Evolutionary conservation across 2,329 filamentous ascomycete genomes (phyloP).

Genomic region (Pseudogymnoascus destructans): DNA sequence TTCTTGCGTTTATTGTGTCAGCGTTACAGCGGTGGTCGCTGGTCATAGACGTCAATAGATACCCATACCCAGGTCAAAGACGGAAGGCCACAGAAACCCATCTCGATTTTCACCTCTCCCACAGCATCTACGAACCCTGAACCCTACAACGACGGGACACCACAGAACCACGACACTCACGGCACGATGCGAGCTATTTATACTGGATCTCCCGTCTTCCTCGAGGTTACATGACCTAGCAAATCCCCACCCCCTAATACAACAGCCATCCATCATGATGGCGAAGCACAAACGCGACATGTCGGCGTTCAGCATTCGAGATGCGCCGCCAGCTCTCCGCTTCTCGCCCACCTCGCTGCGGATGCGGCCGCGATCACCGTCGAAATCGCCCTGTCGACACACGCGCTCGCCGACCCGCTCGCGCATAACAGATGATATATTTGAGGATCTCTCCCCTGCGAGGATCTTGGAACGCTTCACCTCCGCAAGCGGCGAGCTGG

Average conservation of each 20-base stretch:
- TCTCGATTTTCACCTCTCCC: background rate
- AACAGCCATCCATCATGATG: background rate
- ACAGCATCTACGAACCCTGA: background rate
- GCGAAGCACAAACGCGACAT: constrained; percentile 5
- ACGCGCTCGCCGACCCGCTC: constrained; percentile 20
- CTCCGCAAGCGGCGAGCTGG: constrained; percentile 38
- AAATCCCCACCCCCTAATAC: background rate
- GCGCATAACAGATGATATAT: constrained; percentile 38
- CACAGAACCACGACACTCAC: background rate
- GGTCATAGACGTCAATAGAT: constrained; percentile 1
- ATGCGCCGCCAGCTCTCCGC: constrained; percentile 4
- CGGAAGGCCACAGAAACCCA: background rate
- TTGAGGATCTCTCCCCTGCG: constrained; percentile 47
- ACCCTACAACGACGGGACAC: background rate
- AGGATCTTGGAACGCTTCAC: constrained; percentile 48
- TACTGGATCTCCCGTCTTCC: constrained; percentile 3
- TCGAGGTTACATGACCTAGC: background rate
- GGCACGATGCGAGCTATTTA: constrained; percentile 7
- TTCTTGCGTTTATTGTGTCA: background rate
- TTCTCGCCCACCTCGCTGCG: constrained; percentile 4
- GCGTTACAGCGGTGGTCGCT: background rate
- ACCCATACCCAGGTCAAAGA: background rate
- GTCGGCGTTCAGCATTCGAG: constrained; percentile 3
- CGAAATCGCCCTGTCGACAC: background rate
- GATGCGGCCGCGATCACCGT: constrained; percentile 1